Percentiles rank a stretch among this genome's conserved stretches.
phyloP scores from a whole-genome alignment of 1,139 yeast species.

The Ashbya aceris region DNA sequence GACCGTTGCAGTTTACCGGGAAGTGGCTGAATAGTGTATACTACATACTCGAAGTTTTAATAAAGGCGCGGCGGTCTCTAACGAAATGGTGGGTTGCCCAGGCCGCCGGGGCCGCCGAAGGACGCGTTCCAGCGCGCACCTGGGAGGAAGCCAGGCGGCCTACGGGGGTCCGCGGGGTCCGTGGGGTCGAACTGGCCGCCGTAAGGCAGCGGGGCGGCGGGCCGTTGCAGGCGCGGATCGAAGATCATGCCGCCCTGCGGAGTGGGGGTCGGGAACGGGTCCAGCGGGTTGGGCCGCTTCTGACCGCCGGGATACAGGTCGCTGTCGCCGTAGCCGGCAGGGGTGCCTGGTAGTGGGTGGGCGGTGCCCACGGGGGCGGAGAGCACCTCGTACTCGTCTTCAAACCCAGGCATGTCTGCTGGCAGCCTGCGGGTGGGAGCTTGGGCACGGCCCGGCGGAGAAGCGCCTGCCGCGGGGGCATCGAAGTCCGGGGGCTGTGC shows the following conservation, averaged over 20 bases:
- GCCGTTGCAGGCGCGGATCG: slow-evolving; percentile 18
- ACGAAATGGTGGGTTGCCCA: background rate
- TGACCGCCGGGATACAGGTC: slow-evolving; percentile 36
- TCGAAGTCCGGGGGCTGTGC: background rate
- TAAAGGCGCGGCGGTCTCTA: background rate
- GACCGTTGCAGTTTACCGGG: slow-evolving; percentile 23
- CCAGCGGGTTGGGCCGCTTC: slow-evolving; percentile 25
- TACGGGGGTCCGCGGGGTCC: background rate
- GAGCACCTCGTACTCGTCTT: slow-evolving; percentile 44
- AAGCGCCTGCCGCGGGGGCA: background rate
- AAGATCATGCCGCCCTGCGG: slow-evolving; percentile 33
- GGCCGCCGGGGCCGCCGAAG: slow-evolving; percentile 19
- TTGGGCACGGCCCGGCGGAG: too few species aligned
- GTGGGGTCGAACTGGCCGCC: slow-evolving; percentile 2
- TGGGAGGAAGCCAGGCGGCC: slow-evolving; percentile 24
- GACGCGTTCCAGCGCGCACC: slow-evolving; percentile 35
- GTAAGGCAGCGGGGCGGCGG: background rate
- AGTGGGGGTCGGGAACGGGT: slow-evolving; percentile 13
- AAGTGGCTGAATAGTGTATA: slow-evolving; percentile 5
- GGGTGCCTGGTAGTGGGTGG: background rate
- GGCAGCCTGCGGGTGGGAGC: slow-evolving; percentile 12
- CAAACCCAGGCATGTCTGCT: slow-evolving; percentile 46
- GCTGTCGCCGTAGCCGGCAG: slow-evolving; percentile 29
- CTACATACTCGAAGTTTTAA: background rate
- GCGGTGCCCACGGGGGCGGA: slow-evolving; percentile 6